A percentile compares a stretch with the other conserved stretches of the same genome.
phyloP scores from a whole-genome alignment of 352 stramenopile species.

The Pythium graminicola region DNA sequence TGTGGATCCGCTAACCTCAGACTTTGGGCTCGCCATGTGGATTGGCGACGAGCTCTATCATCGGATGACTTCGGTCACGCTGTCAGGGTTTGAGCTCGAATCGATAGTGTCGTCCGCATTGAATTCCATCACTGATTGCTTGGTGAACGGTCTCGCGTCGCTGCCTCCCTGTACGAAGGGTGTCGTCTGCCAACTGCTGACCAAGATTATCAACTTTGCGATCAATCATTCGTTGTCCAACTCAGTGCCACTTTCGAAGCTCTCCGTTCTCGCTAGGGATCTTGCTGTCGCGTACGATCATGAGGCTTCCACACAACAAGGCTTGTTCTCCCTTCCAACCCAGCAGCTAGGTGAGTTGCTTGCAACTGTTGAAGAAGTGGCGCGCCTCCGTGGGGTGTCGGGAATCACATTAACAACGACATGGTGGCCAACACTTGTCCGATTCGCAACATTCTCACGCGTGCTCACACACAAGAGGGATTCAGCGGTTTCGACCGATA shows the following conservation, averaged over 20 bases:
- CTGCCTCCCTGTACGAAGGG: constrained; percentile 42
- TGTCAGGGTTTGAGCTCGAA: constrained; percentile 57
- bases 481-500: constrained; percentile 23
- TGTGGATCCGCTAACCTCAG: constrained; percentile 54
- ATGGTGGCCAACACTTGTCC: constrained; percentile 59
- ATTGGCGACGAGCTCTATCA: constrained; percentile 62
- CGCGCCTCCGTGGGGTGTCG: constrained; percentile 39
- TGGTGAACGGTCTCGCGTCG: constrained; percentile 26
- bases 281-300: constrained; percentile 57
- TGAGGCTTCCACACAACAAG: constrained; percentile 53
- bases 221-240: constrained; percentile 44
- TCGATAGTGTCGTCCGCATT: constrained; percentile 45
- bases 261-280: constrained; percentile 45
- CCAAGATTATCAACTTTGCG: constrained; percentile 63
- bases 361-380: constrained; percentile 55
- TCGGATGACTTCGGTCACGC: constrained; percentile 38
- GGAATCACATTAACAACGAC: constrained; percentile 33
- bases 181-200: constrained; percentile 44
- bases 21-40: constrained; percentile 73
- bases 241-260: constrained; percentile 50
- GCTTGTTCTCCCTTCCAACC: constrained; percentile 54
- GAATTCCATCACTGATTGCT: constrained; percentile 44
- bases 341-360: constrained; percentile 63
- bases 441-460: constrained; percentile 55
- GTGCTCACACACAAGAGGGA: constrained; percentile 42